Evolutionary conservation across 768 basidiomycete species (phyloP).

Genomic region (Leccinum fibrillosum): DNA sequence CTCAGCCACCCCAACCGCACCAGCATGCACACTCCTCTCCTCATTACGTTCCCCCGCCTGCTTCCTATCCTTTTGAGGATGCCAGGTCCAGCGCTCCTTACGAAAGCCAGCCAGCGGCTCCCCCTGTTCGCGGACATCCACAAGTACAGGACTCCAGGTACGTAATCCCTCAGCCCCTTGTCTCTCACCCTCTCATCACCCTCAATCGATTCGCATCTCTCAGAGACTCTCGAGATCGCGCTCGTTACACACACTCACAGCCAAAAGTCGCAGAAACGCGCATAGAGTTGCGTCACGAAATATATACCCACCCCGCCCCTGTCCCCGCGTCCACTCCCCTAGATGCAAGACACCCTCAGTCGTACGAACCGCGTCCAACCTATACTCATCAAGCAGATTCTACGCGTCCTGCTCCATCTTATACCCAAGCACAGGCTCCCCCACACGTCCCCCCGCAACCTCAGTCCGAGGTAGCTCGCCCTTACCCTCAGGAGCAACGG

Average conservation of each 20-base stretch:
- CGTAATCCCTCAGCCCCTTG: slow-evolving; percentile 1
- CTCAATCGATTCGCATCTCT: slow-evolving; percentile 10
- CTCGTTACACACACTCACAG: slow-evolving; percentile 19
- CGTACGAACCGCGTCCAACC: slow-evolving; percentile 18
- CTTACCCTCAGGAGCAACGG: slow-evolving; percentile 19
- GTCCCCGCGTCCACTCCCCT: slow-evolving; percentile 13
- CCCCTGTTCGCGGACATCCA: slow-evolving; percentile 18
- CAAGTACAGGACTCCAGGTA: slow-evolving; percentile 24
- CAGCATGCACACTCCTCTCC: slow-evolving; percentile 17
- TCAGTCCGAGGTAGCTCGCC: slow-evolving; percentile 16
- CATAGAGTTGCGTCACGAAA: slow-evolving; percentile 26
- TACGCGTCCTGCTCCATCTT: slow-evolving; percentile 22
- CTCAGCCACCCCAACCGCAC: slow-evolving; percentile 22
- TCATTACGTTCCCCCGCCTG: slow-evolving; percentile 22
- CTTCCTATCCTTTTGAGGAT: slow-evolving; percentile 24
- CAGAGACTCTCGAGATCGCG: slow-evolving; percentile 27
- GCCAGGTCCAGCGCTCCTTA: slow-evolving; percentile 16
- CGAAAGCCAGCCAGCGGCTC: slow-evolving; percentile 12
- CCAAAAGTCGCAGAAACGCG: slow-evolving; percentile 20
- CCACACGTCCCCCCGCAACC: slow-evolving; percentile 7
- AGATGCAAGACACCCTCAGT: slow-evolving; percentile 21
- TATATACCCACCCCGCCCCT: slow-evolving; percentile 20
- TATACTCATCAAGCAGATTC: slow-evolving; percentile 21
- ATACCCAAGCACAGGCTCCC: slow-evolving; percentile 13
- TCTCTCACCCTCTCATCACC: background rate